Evolutionary conservation across 495 filamentous ascomycete species (phyloP).

Genomic region (Chaetomidium leptoderma): DNA sequence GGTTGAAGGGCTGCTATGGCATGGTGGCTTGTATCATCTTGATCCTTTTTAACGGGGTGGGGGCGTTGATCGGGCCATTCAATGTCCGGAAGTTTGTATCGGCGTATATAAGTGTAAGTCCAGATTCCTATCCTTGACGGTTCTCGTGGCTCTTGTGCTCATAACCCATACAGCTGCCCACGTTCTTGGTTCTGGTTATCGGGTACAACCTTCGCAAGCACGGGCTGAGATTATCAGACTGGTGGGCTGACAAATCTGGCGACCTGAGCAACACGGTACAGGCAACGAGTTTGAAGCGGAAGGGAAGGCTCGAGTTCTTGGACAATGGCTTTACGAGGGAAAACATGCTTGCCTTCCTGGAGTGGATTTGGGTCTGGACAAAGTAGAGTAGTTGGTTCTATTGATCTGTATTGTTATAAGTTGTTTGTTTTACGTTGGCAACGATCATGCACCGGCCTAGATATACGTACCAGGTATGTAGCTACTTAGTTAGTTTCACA

Average conservation of each 20-base stretch:
- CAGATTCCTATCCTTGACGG: background rate
- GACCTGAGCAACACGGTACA: conserved; percentile 37
- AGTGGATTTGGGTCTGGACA: conserved; percentile 39
- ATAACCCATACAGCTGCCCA: conserved; percentile 24
- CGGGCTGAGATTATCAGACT: conserved; percentile 27
- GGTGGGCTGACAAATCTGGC: conserved; percentile 34
- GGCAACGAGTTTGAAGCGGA: conserved; percentile 27
- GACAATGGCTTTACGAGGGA: conserved; percentile 29
- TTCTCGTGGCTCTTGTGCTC: too few species aligned
- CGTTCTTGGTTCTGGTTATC: conserved; percentile 33
- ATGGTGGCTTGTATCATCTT: conserved; percentile 41
- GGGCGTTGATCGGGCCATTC: conserved; percentile 40
- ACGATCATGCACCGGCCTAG: too few species aligned
- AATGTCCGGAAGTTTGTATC: conserved; percentile 39
- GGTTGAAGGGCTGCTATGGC: conserved; percentile 44
- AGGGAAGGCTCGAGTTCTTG: conserved; percentile 33
- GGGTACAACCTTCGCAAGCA: conserved; percentile 38
- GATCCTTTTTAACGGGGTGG: conserved; percentile 45
- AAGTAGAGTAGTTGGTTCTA: too few species aligned
- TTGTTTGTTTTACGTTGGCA: too few species aligned
- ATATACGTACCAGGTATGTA: too few species aligned
- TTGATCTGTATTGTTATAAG: too few species aligned
- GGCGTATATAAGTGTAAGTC: conserved; percentile 47
- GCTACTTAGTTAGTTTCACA: too few species aligned
- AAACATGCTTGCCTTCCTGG: conserved; percentile 25